Base-by-base conservation (phyloP, 2,329 filamentous ascomycete species). In the Colletotrichum lini region DNA sequence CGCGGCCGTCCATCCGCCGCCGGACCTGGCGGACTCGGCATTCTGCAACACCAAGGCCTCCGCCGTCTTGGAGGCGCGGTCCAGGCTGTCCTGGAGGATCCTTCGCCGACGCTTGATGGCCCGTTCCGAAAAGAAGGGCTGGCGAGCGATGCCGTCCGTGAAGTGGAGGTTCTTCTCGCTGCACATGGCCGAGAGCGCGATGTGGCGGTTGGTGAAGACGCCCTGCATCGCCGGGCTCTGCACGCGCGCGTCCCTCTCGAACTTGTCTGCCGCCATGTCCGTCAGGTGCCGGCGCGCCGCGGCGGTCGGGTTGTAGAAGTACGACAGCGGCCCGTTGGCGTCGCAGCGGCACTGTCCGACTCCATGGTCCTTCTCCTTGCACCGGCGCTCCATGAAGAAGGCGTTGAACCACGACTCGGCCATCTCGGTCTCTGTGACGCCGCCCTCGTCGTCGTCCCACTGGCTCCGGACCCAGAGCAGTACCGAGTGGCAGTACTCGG, bases 301-400 rank as follows among this genome's bases (percentile, higher is more conserved):
- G 44, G n/a, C 47, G 35, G 73, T 67, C 15, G 73, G 71, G 53
- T 74, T 74, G 60, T 72, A 73, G 12, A 68, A 49, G 42, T 63
- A 74, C 15, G 30, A 30, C 15, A 62, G 49, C 35, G 72, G 60
- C 16, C 62, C 58, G 67, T 62, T 61, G 30, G 73, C 64, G 49
- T 72, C 71, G 67, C 73, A 74, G 2, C 38, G n/a, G 61, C 73
- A 74, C 10, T 16, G 23, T 10, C 61, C 50, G 18, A 57, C 47
- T 18, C 54, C 26, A 15, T 74, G 72, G 50, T 49, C 52, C 23
- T 68, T 15, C 49, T 73, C 67, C 60, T 74, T 74, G 64, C 72
- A 74, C 38, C 61, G 61, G 6, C 63, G 53, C 63, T 74, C 72
- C 26, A 60, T 50, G 56, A 60, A 72, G 21, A 72, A 57, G 35